These are phyloP conservation scores for Stephania japonica DNA, from an alignment of 164 flowering plant genomes.

Conservation along the genomic window DNA sequence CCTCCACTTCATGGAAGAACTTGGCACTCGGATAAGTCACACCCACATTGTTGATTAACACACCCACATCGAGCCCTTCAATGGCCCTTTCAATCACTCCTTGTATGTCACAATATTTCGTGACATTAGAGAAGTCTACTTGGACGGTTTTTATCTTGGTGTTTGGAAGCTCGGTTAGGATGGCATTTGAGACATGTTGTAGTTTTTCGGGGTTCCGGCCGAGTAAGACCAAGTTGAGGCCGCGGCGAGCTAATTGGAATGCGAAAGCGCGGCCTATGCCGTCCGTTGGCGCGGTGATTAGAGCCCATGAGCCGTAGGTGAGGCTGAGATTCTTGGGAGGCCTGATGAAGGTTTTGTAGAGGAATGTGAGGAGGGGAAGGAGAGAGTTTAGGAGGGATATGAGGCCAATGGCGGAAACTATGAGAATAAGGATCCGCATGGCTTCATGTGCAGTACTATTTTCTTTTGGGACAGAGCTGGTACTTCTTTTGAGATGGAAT, in stretches of 20 bases:
- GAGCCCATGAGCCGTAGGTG: conserved; percentile 77
- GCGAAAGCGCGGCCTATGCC: conserved; percentile 82
- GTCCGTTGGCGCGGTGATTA: conserved; percentile 77
- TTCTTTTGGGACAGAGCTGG: too few relatives aligned
- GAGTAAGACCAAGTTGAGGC: conserved; percentile 65
- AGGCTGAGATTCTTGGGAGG: conserved; percentile 59
- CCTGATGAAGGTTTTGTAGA: conserved; percentile 57
- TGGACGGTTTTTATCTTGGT: conserved; percentile 50
- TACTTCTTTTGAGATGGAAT: too few relatives aligned
- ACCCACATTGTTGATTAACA: conserved; percentile 78
- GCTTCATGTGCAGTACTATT: conserved; percentile 1
- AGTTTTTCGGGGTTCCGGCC: conserved; percentile 62
- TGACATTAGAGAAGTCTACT: conserved; percentile 40
- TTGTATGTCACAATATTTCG: conserved; percentile 26
- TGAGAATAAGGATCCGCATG: conserved; percentile 26
- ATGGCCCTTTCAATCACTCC: conserved; percentile 45
- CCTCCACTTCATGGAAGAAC: conserved; percentile 62
- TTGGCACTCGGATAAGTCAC: conserved; percentile 66
- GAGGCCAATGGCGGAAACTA: conserved; percentile 40
- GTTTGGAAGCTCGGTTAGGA: conserved; percentile 28
- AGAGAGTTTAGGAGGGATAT: conserved; percentile 22
- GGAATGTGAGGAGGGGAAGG: conserved; percentile 37
- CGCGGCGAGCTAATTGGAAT: conserved; percentile 58
- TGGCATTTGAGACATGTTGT: conserved; percentile 34
- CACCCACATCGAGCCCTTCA: conserved; percentile 77